Percentiles rank a stretch among this genome's conserved stretches.
phyloP scores from a whole-genome alignment of 2,329 filamentous ascomycete genomes.

The Bipolaris victoriae region DNA sequence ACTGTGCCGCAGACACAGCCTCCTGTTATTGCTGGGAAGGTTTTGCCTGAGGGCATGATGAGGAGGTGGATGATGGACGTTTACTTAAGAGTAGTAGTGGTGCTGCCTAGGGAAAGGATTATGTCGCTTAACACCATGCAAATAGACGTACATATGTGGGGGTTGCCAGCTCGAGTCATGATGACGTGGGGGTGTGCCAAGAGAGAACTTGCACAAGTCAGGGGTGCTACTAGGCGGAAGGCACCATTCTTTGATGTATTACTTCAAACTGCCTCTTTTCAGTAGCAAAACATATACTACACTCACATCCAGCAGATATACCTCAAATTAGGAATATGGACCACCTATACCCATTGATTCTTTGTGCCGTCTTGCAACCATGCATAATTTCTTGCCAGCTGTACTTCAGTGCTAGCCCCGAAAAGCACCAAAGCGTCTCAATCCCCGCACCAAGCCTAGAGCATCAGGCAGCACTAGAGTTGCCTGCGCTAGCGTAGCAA shows the following conservation, averaged over 20 bases:
- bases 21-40: conserved; percentile 41
- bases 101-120: not conserved
- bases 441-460: no score
- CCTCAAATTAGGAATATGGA: no score
- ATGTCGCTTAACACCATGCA: not conserved
- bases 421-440: not conserved
- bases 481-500: not conserved
- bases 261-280: not conserved
- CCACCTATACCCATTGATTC: no score
- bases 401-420: not conserved
- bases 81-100: not conserved
- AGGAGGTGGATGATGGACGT: not conserved
- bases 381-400: no score
- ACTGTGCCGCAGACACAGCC: conserved; percentile 34
- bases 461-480: not conserved
- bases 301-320: no score
- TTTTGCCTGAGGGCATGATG: conserved; percentile 6
- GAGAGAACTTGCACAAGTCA: not conserved
- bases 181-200: not conserved
- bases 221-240: not conserved
- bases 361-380: no score
- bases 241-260: no score
- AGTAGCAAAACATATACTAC: not conserved
- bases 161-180: not conserved
- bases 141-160: not conserved